Percentiles rank a stretch among this genome's conserved stretches.
Conservation (phyloP, 352 stramenopile genomes). For the Peronospora farinosa region DNA sequence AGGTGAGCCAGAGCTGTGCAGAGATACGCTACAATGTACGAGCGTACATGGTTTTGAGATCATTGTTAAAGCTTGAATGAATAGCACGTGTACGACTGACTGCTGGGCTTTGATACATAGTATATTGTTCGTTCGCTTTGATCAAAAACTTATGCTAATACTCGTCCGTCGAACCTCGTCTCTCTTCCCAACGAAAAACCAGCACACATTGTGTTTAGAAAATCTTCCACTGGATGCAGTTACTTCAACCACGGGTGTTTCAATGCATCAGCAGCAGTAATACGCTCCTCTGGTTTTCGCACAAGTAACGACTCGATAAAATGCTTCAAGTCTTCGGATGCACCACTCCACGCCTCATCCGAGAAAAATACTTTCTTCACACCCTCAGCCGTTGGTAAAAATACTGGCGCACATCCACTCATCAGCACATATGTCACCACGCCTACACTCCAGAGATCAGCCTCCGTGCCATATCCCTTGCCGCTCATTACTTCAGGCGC, state of each 20-base stretch:
- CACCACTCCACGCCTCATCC: slow-evolving; percentile 55
- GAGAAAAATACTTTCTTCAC: slow-evolving; percentile 72
- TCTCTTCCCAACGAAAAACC: slow-evolving; percentile 8
- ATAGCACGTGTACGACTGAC: neutral
- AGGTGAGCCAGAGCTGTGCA: neutral
- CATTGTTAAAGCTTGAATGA: neutral
- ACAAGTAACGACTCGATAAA: slow-evolving; percentile 74
- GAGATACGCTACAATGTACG: slow-evolving; percentile 1
- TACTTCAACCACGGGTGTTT: slow-evolving; percentile 63
- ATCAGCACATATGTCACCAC: slow-evolving; percentile 89
- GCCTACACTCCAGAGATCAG: slow-evolving; percentile 91
- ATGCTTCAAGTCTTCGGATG: slow-evolving; percentile 52
- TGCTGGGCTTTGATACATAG: slow-evolving; percentile 34
- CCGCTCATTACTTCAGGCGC: slow-evolving; percentile 79
- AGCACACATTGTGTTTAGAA: slow-evolving; percentile 1
- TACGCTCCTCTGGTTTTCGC: slow-evolving; percentile 69
- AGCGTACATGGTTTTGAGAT: neutral
- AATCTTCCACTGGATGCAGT: slow-evolving; percentile 9
- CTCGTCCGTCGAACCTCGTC: slow-evolving; percentile 3
- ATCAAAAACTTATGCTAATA: slow-evolving; percentile 32
- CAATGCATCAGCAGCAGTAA: slow-evolving; percentile 60
- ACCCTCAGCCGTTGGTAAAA: slow-evolving; percentile 50
- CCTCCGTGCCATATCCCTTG: slow-evolving; percentile 91
- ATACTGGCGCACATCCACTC: slow-evolving; percentile 72
- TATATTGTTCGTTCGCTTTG: slow-evolving; percentile 26